phyloP scores from a whole-genome alignment of 2,329 filamentous ascomycete species.

The Trichophaea hybrida region DNA sequence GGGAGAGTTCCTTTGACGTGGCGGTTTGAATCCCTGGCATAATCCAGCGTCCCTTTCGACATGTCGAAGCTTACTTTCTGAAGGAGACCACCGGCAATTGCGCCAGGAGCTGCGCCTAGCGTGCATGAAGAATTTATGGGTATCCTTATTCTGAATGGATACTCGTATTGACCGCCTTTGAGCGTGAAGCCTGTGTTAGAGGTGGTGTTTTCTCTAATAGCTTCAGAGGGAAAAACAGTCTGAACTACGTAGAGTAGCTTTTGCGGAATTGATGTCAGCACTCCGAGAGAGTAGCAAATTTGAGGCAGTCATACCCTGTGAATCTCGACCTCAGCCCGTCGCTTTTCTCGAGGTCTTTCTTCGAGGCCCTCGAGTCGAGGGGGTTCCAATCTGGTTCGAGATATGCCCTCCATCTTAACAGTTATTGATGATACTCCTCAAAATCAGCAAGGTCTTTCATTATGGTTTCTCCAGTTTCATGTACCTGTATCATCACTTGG shows the following conservation, averaged over 20 bases:
- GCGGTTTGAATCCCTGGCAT: slow-evolving; percentile 30
- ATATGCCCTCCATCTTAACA: slow-evolving; percentile 73
- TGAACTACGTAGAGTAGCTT: slow-evolving; percentile 60
- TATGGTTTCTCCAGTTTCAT: neutral
- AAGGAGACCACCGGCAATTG: slow-evolving; percentile 12
- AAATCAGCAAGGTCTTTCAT: neutral
- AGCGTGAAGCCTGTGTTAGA: slow-evolving; percentile 41
- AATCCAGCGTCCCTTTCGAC: slow-evolving; percentile 35
- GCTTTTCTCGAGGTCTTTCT: slow-evolving; percentile 32
- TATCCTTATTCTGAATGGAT: slow-evolving; percentile 65
- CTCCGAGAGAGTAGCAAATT: neutral
- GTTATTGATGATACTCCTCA: slow-evolving; percentile 42
- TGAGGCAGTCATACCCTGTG: slow-evolving; percentile 34
- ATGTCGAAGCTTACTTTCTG: slow-evolving; percentile 33
- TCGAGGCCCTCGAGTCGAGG: slow-evolving; percentile 33
- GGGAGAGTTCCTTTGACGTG: slow-evolving; percentile 81
- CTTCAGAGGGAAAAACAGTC: slow-evolving; percentile 53
- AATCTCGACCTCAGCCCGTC: slow-evolving; percentile 34
- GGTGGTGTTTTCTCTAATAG: slow-evolving; percentile 28
- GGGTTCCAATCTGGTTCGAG: slow-evolving; percentile 48
- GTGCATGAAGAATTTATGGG: slow-evolving; percentile 32
- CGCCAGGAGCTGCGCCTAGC: slow-evolving; percentile 15
- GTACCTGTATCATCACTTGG: slow-evolving; percentile 33
- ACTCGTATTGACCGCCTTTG: slow-evolving; percentile 56
- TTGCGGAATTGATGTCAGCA: neutral